Base-by-base conservation (phyloP, 169 alveolate genomes). In the Plasmodium reichenowi region DNA sequence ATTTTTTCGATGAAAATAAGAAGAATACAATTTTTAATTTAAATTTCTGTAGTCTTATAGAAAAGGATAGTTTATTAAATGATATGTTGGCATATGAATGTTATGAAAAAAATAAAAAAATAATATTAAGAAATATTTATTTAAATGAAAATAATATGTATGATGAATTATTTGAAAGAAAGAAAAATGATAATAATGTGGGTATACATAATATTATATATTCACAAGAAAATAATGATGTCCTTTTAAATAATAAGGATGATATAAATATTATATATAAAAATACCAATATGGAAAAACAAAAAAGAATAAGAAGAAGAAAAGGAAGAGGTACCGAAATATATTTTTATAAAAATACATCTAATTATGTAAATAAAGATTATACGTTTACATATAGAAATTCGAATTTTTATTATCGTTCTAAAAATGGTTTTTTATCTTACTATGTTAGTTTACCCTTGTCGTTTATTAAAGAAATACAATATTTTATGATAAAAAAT, bases 401-500 rank as follows among this genome's bases (percentile, higher is more conserved):
- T 43, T 78, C 89, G 0, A 78, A 78, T 20, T 78, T n/a, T 48
- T 78, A 64, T 15, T 78, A 66, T 58, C n/a, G 26, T 8, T 66
- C 64, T 6, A 29, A 70, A 78, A 78, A 78, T 52, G 89, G 89
- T 2, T 78, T 78, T 2, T 32, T 78, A 43, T 68, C 74, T 0
- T 78, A 64, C 17, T 78, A 78, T 45, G 89, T 78, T 6, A 78
- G 89, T 45, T 62, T 78, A 1, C 89, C 89, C 0, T 58, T 78
- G 24, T 64, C 50, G n/a, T 78, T 29, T 48, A 78, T 78, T 15
- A 63, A 47, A 58, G 62, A 78, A 17, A 50, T 78, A 9, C 72
- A 78, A 29, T 64, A 64, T 8, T 64, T 64, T 10, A 64, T 78
- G 89, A 71, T 78, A 45, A 62, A 71, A 58, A 71, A 78, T 26